Evolutionary conservation across 139 green algal species (phyloP), one percentile per base, ranked within the genome.

Genomic region (Coccomyxa sp.): DNA sequence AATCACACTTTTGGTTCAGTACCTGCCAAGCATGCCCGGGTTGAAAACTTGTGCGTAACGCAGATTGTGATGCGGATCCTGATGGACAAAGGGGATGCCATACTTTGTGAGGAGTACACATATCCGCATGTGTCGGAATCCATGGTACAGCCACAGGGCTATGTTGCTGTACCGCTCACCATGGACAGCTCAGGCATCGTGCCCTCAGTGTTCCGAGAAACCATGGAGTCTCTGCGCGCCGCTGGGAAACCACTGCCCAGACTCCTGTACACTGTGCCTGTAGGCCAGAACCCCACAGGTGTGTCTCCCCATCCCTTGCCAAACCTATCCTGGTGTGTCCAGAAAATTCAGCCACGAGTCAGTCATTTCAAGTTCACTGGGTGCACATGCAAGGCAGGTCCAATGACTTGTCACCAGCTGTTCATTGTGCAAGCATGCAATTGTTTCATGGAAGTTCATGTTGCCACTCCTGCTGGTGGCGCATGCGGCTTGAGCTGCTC

Each of bases 51-150:
- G 66, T 23, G 71, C 71, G 4, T 51, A 11, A 18, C 38, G 80
- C 81, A 89, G 86, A 76, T 92, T 79, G 28, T 90, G 18, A 77
- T 76, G 28, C 75, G 78, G 18, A 66, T 94, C 84, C 79, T 95
- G 31, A 82, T 94, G 17, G 82, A 93, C 63, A 84, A 71, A 7
- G 91, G 90, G 0, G 92, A 94, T 60, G 58, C 80, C 27, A 57
- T 94, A 58, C 83, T 93, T 27, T 30, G 89, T 25, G 93, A 96
- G 83, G 87, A 95, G 85, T 95, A 90, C 85, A 94, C 89, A 14
- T 96, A 95, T 85, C 89, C 88, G 0, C 88, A 93, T 67, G 84
- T 90, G 12, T 63, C 90, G 25, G 92, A 96, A 84, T 90, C 88
- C 38, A 83, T 92, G 27, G 87, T 94, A 74, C 81, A 90, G 63